A percentile compares a stretch with the other conserved stretches of the same genome.
phyloP scores from a whole-genome alignment of 352 stramenopile species.

The Phytopythium chamaehyphon region DNA sequence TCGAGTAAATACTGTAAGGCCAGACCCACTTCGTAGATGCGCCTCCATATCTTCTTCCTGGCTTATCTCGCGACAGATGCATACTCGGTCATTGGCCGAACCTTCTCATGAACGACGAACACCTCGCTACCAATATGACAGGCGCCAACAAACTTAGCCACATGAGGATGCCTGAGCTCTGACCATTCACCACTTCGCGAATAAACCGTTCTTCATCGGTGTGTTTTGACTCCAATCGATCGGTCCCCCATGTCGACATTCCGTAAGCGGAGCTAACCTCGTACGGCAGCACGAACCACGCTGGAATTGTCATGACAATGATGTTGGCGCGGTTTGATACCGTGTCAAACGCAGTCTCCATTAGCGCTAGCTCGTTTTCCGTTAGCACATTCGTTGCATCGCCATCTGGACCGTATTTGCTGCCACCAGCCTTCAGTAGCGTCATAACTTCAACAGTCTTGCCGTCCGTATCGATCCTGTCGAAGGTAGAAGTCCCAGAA shows the following conservation, averaged over 20 bases:
- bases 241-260: neutral
- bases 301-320: too few relatives aligned
- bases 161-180: neutral
- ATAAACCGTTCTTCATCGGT: neutral
- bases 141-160: neutral
- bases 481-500: too few relatives aligned
- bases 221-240: too few relatives aligned
- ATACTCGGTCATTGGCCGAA: neutral
- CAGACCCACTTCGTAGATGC: neutral
- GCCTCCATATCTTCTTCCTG: neutral
- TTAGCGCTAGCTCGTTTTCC: too few relatives aligned
- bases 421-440: too few relatives aligned
- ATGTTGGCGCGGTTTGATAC: too few relatives aligned
- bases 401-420: too few relatives aligned
- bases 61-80: neutral
- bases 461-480: too few relatives aligned
- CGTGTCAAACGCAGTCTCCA: too few relatives aligned
- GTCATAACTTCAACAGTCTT: too few relatives aligned
- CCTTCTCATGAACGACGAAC: neutral
- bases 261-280: neutral
- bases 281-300: constrained; percentile 9
- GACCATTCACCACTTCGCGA: neutral
- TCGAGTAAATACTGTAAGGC: neutral
- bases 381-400: too few relatives aligned
- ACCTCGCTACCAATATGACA: neutral